Evolutionary conservation across 495 filamentous ascomycete species (phyloP), one percentile per base, ranked within the genome.

Genomic region (Xylaria curta): DNA sequence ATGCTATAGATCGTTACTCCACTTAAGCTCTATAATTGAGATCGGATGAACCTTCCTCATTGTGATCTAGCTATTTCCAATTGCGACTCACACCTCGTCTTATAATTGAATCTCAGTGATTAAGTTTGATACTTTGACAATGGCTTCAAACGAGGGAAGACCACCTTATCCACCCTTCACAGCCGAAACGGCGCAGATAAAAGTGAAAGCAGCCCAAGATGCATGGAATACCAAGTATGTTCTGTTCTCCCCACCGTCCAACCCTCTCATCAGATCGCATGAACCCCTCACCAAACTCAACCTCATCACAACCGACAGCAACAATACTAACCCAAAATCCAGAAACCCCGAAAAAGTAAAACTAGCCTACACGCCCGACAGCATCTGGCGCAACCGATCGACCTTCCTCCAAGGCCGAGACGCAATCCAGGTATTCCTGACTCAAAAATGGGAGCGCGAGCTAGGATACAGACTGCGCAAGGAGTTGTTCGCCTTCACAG

Each of bases 141-240:
- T 56, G 47, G 51, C 62, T 53, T 67, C 69, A 24, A 74, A 76
- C 36, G 64, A 76, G 46, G 73, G 70, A 66, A 78, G 62, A 70
- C 82, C 80, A 9, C 86, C 85, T 1, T 86, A 87, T 61, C 94
- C 95, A n/a, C 94, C 93, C 1, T 97, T 97, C 82, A 96, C 92
- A 5, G 81, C 81, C 33, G 89, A 92, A 74, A 92, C 90, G 0
- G 94, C 94, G 5, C 82, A 82, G 31, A 81, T 87, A 68, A 97
- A 97, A 78, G 94, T 97, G 70, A 97, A 97, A 81, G 89, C 89
- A 7, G 94, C 91, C 0, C 95, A 97, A 81, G 84, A 91, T 71
- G 85, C 93, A 21, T 97, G 94, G 94, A 97, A 97, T 77, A 93
- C 92, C 3, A 88, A 85, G 90, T 93, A 79, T 78, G 80, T 68